Percentiles rank a stretch among this genome's conserved stretches.
These are phyloP conservation scores for Colletotrichum siamense DNA, from an alignment of 2,329 filamentous ascomycete genomes.

Conservation along the genomic window DNA sequence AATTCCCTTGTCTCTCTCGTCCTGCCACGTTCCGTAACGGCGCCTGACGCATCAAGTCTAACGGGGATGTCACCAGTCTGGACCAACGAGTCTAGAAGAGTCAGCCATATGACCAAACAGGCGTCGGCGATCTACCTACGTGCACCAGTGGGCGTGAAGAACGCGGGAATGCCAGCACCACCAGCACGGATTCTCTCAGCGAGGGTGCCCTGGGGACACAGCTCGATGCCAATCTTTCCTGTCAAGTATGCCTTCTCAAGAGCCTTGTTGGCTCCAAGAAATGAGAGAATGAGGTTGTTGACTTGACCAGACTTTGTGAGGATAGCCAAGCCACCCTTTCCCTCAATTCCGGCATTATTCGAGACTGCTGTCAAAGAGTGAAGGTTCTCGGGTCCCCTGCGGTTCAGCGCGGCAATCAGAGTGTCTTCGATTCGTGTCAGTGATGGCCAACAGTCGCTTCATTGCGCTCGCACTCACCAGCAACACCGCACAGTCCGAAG, in stretches of 20 bases:
- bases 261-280: constrained; percentile 78
- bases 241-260: constrained; percentile 77
- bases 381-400: constrained; percentile 63
- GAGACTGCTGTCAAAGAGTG: constrained; percentile 77
- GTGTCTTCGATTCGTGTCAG: constrained; percentile 57
- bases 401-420: constrained; percentile 71
- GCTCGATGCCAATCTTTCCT: constrained; percentile 76
- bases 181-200: constrained; percentile 76
- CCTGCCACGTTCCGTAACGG: constrained; percentile 66
- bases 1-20: constrained; percentile 77
- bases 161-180: constrained; percentile 79
- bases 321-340: constrained; percentile 70
- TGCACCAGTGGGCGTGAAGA: constrained; percentile 79
- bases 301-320: constrained; percentile 75
- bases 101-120: neutral
- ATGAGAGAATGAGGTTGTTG: constrained; percentile 74
- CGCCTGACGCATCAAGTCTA: constrained; percentile 63
- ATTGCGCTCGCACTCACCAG: constrained; percentile 50
- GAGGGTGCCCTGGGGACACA: constrained; percentile 78
- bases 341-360: constrained; percentile 79
- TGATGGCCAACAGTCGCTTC: neutral
- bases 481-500: constrained; percentile 83
- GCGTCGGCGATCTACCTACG: constrained; percentile 45
- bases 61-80: constrained; percentile 73
- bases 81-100: constrained; percentile 61